A percentile compares a stretch with the other conserved stretches of the same genome.
phyloP scores from a whole-genome alignment of 306 rosid species.

The Cucurbita argyrosperma region DNA sequence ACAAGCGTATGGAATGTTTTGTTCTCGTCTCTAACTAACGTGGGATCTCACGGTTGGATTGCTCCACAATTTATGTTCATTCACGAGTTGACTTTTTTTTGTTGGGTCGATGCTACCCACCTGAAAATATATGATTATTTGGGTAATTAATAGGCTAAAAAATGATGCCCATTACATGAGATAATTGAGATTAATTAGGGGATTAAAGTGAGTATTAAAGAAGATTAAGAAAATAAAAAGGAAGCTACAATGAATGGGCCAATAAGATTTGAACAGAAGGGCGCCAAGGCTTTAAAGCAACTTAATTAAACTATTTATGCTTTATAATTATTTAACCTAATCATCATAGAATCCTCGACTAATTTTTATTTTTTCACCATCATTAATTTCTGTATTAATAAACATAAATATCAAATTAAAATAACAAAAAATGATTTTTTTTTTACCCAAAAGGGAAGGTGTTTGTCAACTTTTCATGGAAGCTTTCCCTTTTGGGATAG shows the following conservation, averaged over 20 bases:
- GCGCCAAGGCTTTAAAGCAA: slow-evolving; percentile 47
- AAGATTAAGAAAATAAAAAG: not conserved
- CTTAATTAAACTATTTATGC: slow-evolving; percentile 56
- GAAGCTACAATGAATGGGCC: slow-evolving; percentile 18
- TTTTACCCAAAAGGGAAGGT: not conserved
- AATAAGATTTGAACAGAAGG: slow-evolving; percentile 21
- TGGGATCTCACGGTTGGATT: too few species aligned
- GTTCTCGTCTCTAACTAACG: too few species aligned
- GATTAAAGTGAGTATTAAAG: not conserved
- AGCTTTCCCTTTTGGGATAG: slow-evolving; percentile 5
- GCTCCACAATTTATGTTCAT: too few species aligned
- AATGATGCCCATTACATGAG: not conserved
- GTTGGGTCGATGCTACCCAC: too few species aligned
- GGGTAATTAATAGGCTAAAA: too few species aligned
- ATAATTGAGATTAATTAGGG: not conserved
- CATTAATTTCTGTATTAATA: not conserved
- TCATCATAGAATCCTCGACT: slow-evolving; percentile 11
- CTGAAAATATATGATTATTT: too few species aligned
- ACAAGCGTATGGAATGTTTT: too few species aligned
- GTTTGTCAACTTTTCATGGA: not conserved
- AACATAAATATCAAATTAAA: too few species aligned
- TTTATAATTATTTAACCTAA: slow-evolving; percentile 28
- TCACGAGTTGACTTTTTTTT: too few species aligned
- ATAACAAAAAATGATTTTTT: not conserved
- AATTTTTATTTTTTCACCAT: not conserved